These are phyloP conservation scores for Trametes cubensis DNA, from an alignment of 768 basidiomycete species.

Conservation along the genomic window DNA sequence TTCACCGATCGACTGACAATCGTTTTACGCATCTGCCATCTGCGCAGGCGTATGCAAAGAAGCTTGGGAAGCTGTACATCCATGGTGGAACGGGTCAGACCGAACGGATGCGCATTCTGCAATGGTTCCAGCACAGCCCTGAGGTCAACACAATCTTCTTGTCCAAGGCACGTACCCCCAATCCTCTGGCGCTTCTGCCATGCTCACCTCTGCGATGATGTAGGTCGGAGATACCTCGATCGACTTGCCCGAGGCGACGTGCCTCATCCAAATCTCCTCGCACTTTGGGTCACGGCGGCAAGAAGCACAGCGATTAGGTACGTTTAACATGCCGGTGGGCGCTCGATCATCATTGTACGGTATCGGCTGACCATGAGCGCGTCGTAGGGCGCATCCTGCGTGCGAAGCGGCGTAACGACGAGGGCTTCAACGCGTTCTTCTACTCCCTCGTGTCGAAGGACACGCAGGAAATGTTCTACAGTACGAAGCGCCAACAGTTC, in stretches of 20 bases:
- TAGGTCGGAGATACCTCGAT: conserved; percentile 98
- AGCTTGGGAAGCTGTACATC: conserved; percentile 91
- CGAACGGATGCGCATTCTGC: conserved; percentile 93
- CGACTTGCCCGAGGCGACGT: conserved; percentile 98
- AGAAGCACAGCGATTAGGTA: conserved; percentile 94
- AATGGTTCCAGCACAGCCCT: conserved; percentile 94
- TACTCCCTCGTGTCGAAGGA: conserved; percentile 99
- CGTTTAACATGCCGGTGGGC: conserved; percentile 25
- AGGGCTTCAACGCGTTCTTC: conserved; percentile 99
- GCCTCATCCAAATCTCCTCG: conserved; percentile 98
- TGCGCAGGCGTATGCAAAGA: conserved; percentile 85
- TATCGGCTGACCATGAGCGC: background rate
- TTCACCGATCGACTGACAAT: background rate
- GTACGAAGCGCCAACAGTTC: conserved; percentile 98
- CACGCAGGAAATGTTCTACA: conserved; percentile 99
- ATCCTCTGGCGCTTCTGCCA: too few species aligned
- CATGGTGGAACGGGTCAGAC: conserved; percentile 94
- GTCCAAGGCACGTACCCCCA: conserved; percentile 60
- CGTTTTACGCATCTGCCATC: background rate
- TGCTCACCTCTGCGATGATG: background rate
- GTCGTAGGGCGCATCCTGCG: conserved; percentile 86
- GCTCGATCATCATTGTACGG: background rate
- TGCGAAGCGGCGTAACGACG: conserved; percentile 96
- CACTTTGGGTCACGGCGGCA: conserved; percentile 98
- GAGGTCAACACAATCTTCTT: conserved; percentile 97